Evolutionary conservation across 1,284 basidiomycete species (phyloP).

Genomic region (Erythrobasidium hasegawianum): DNA sequence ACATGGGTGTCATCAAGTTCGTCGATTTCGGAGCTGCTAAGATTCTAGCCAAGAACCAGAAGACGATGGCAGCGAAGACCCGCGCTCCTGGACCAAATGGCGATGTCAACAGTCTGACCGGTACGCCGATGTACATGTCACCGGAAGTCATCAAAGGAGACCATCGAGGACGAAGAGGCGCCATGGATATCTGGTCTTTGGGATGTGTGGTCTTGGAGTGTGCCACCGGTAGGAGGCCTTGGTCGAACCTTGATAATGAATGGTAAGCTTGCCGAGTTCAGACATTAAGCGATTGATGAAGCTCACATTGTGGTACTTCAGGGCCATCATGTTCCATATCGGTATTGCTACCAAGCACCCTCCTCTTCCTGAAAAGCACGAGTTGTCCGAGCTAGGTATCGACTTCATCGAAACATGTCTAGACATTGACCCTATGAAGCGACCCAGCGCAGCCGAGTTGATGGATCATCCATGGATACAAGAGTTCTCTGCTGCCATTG

Average conservation of each 20-base stretch:
- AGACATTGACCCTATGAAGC: conserved; percentile 75
- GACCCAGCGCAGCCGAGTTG: conserved; percentile 81
- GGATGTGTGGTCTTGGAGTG: conserved; percentile 96
- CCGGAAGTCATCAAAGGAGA: conserved; percentile 91
- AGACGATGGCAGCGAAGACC: conserved; percentile 68
- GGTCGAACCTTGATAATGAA: conserved; percentile 98
- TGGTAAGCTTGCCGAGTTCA: conserved; percentile 78
- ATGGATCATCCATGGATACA: conserved; percentile 85
- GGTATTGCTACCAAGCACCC: conserved; percentile 96
- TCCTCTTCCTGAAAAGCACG: conserved; percentile 83
- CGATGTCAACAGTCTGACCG: conserved; percentile 79
- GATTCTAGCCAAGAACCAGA: conserved; percentile 88
- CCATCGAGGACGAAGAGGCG: conserved; percentile 70
- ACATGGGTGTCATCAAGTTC: conserved; percentile 90
- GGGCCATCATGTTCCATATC: conserved; percentile 99
- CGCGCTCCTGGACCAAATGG: conserved; percentile 51
- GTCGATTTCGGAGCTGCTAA: conserved; percentile 99
- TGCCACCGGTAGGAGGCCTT: conserved; percentile 92
- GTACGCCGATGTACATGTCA: conserved; percentile 99
- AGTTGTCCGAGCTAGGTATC: conserved; percentile 85
- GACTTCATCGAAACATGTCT: conserved; percentile 91
- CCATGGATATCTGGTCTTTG: conserved; percentile 94
- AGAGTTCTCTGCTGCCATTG: conserved; percentile 43
- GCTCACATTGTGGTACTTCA: no score
- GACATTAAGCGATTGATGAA: no score